Evolutionary conservation across 2,329 filamentous ascomycete species (phyloP), one percentile per base, ranked within the genome.

Genomic region (Phaeosphaeria sp.): DNA sequence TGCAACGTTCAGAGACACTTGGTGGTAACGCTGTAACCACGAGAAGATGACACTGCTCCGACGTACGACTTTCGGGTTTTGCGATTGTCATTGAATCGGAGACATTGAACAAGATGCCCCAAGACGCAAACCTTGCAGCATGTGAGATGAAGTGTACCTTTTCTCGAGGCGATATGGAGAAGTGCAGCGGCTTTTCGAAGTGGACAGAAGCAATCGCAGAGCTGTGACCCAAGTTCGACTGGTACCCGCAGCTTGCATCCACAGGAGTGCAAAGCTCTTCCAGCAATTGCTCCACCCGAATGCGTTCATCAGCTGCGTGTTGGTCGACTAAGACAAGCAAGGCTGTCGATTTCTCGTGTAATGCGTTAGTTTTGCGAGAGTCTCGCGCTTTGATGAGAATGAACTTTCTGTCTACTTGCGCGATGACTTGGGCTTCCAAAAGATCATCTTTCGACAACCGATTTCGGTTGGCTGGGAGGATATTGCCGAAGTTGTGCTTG

Each of bases 301-400:
- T 88, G 46, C 95, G 86, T 79, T 99, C 95, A 73, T 97, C 94
- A 2, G 93, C 95, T 0, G 95, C 95, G 73, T 99, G 95, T 71
- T 99, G 95, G 70, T 99, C 95, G 6, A 97, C 84, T 40, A 97
- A 81, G 0, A 96, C 83, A 4, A 98, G 79, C 1, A 87, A 65
- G 2, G 72, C 61, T 15, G 24, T 8, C 7, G 44, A 36, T 44
- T 60, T n/a, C 7, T 40, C 45, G 11, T 18, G 36, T n/a, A 2
- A 15, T 1, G 11, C 33, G 9, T 39, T 5, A 6, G 50, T 57
- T 3, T 70, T 51, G 13, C 13, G 8, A n/a, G 21, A 42, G 0
- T 76, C 43, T 6, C 63, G 57, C 17, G 25, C 73, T 60, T 86
- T 89, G 21, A 88, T 81, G 0, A 99, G 78, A 17, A 99, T 90